Evolutionary conservation across 176 grass and related monocot genomes (phyloP).

Genomic region (Zea luxurians): DNA sequence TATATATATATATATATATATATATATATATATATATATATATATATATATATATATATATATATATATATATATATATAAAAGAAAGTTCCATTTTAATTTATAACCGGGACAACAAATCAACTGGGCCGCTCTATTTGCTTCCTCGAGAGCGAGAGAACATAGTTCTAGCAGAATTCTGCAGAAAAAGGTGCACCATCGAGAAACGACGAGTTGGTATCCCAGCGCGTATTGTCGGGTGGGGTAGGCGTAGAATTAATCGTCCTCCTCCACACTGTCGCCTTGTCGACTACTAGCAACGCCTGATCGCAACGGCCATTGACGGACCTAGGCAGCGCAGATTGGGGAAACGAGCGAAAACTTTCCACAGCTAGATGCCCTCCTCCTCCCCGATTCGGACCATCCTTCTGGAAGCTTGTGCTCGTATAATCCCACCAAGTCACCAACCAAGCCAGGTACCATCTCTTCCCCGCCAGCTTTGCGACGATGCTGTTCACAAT

Average conservation of each 20-base stretch:
- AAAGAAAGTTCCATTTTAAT: no score
- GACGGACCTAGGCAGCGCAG: conserved; percentile 29
- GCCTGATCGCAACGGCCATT: conserved; percentile 42
- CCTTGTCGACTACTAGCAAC: conserved; percentile 32
- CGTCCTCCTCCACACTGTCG: conserved; percentile 1
- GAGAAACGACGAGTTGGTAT: neutral
- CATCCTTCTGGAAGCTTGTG: conserved; percentile 44
- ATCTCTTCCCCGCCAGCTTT: neutral
- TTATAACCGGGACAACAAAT: no score
- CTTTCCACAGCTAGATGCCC: conserved; percentile 31
- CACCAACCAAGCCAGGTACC: neutral
- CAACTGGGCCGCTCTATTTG: no score
- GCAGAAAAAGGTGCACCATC: no score
- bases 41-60: no score
- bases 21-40: no score
- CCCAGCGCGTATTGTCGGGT: neutral
- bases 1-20: no score
- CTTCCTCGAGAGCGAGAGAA: no score
- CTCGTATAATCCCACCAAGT: neutral
- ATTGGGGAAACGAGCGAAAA: conserved; percentile 24
- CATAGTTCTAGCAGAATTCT: no score
- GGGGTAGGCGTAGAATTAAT: conserved; percentile 34
- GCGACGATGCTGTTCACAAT: neutral
- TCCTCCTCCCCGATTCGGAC: conserved; percentile 19
- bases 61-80: no score